Percentiles rank a stretch among this genome's conserved stretches.
These are phyloP conservation scores for Rheum nobile DNA, from an alignment of 148 eudicot species.

Conservation along the genomic window DNA sequence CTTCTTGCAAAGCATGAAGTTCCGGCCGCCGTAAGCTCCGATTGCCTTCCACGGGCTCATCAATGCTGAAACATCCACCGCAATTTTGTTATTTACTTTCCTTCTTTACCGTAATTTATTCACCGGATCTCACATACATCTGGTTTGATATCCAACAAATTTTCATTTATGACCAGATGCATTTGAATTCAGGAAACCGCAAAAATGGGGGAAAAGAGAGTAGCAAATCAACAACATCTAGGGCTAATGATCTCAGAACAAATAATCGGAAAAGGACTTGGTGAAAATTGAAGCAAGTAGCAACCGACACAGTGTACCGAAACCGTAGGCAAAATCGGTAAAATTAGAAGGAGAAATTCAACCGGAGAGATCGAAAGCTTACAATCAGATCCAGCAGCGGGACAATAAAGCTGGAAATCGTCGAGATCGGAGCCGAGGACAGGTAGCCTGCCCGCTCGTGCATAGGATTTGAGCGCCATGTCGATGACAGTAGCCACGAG, in stretches of 20 bases:
- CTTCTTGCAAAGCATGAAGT: constrained; percentile 48
- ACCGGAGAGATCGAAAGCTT: not conserved
- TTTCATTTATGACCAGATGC: not conserved
- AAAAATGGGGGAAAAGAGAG: not conserved
- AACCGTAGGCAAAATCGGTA: not conserved
- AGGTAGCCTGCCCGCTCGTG: constrained; percentile 66
- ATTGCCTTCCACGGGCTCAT: constrained; percentile 37
- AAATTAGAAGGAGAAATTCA: not conserved
- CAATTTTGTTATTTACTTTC: not conserved
- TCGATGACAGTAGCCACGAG: constrained; percentile 32
- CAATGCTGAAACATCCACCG: constrained; percentile 16
- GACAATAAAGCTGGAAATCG: constrained; percentile 41
- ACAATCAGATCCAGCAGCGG: constrained; percentile 46
- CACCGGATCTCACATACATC: not conserved
- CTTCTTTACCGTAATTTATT: not conserved
- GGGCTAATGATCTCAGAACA: not conserved
- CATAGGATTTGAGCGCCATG: constrained; percentile 46
- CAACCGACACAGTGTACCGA: not conserved
- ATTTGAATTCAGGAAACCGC: not conserved
- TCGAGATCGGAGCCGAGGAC: constrained; percentile 41
- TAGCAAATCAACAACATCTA: not conserved
- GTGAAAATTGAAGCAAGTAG: not conserved
- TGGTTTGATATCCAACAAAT: not conserved
- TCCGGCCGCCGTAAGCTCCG: constrained; percentile 41
- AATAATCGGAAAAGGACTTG: not conserved